Conservation (phyloP, 2,329 filamentous ascomycete species). For the Aspergillus intermedius region DNA sequence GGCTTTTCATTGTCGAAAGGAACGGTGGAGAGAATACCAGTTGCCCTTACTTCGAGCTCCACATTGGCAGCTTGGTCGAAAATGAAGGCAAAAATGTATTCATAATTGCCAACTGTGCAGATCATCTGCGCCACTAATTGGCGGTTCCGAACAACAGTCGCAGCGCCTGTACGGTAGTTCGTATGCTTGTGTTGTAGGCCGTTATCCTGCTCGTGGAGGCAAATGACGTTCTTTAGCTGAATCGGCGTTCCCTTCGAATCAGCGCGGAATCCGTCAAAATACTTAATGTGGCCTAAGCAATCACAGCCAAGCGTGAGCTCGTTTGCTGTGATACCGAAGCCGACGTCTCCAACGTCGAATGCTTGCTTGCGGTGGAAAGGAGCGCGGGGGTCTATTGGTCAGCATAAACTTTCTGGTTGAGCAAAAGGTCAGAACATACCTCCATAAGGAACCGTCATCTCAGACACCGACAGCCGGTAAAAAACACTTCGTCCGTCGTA, state of each 20-base stretch:
- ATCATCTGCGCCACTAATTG: constrained; percentile 64
- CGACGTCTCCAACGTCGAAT: constrained; percentile 63
- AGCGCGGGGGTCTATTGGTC: constrained; percentile 50
- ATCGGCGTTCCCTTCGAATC: constrained; percentile 54
- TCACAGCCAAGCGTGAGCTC: constrained; percentile 65
- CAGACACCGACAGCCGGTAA: constrained; percentile 60
- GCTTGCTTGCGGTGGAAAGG: constrained; percentile 66
- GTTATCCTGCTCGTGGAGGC: constrained; percentile 65
- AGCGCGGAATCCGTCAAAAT: constrained; percentile 54
- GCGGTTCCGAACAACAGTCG: constrained; percentile 58
- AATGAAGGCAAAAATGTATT: constrained; percentile 66
- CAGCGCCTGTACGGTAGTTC: constrained; percentile 61
- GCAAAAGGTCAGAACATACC: constrained; percentile 17
- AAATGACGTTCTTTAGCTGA: constrained; percentile 59
- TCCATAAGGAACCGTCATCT: constrained; percentile 54
- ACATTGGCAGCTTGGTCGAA: constrained; percentile 66
- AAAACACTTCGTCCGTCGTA: constrained; percentile 59
- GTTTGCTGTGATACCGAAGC: constrained; percentile 62
- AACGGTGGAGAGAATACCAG: constrained; percentile 61
- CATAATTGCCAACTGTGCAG: constrained; percentile 66
- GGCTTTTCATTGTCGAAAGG: constrained; percentile 54
- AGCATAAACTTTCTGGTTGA: background rate
- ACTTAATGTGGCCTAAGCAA: constrained; percentile 64
- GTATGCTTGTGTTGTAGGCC: constrained; percentile 68
- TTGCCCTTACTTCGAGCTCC: constrained; percentile 62